These are phyloP conservation scores for Graphilbum ipis-grandicollis DNA, from an alignment of 2,329 filamentous ascomycete genomes.

Conservation along the genomic window DNA sequence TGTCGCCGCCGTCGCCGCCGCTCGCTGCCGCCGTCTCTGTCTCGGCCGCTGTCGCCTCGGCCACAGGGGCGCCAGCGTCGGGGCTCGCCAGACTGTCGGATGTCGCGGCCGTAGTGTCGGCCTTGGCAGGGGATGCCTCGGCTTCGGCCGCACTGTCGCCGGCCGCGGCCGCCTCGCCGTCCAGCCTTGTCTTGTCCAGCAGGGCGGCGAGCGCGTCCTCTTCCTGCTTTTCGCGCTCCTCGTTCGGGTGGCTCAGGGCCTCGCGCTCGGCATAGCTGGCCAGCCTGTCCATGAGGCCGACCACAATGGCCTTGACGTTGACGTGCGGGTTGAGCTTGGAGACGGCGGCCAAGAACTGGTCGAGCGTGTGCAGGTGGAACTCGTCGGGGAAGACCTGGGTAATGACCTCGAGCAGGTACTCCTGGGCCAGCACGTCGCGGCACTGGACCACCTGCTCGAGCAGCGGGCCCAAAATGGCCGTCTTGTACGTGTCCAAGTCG, in stretches of 20 bases:
- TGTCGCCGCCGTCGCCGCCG: neutral
- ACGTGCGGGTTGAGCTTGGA: slow-evolving; percentile 89
- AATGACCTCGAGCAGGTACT: slow-evolving; percentile 94
- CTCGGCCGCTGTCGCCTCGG: neutral
- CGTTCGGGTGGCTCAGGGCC: slow-evolving; percentile 49
- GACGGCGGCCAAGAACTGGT: slow-evolving; percentile 86
- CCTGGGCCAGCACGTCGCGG: slow-evolving; percentile 87
- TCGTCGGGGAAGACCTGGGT: slow-evolving; percentile 98
- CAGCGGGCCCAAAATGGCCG: slow-evolving; percentile 70
- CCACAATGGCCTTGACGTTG: slow-evolving; percentile 95
- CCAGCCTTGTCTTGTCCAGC: slow-evolving; percentile 59
- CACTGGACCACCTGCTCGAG: slow-evolving; percentile 97
- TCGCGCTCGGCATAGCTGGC: slow-evolving; percentile 91
- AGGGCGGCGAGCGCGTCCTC: slow-evolving; percentile 67
- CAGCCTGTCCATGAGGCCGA: slow-evolving; percentile 90
- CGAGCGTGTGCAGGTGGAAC: slow-evolving; percentile 90
- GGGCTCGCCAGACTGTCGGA: slow-evolving; percentile 3
- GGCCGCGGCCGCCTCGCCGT: neutral
- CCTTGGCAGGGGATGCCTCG: neutral
- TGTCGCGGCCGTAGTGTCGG: slow-evolving; percentile 17
- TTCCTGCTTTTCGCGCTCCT: slow-evolving; percentile 61
- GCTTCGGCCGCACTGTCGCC: neutral
- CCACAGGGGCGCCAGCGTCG: neutral
- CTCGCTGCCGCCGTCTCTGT: neutral
- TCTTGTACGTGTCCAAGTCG: slow-evolving; percentile 87